Evolutionary conservation across 1,139 yeast genomes (phyloP), one percentile per base, ranked within the genome.

Genomic region (Pichia sp.): DNA sequence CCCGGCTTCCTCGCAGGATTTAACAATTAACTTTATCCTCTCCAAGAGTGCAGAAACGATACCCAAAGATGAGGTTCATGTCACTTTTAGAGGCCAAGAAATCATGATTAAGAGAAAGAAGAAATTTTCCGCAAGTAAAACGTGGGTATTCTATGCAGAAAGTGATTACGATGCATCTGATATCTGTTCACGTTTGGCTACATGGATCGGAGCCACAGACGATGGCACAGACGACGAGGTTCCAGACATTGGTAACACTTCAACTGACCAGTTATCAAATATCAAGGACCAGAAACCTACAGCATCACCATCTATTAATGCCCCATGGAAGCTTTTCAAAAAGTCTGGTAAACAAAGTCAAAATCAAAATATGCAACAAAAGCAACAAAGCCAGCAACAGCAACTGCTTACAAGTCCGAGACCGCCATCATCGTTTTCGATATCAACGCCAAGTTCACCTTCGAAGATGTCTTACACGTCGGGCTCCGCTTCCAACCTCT

Each of bases 111-210:
- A 47, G 10, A 48, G 48, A 22, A 52, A 44, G 30, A 49, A 53
- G 35, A 52, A 49, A 24, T 44, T 47, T 13, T 42, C 50, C 16
- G 45, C 55, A 3, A 47, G 39, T 36, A 53, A 48, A 33, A 37
- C 71, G 67, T 18, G 83, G 55, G 72, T 78, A 35, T 69, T 87
- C 42, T 86, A 94, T 59, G 86, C 94, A 3, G 96, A 87, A 55
- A 74, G 82, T 2, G 85, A 82, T 36, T 68, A 65, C 23, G 95
- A 86, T 50, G 72, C 95, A 37, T 94, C 84, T 48, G 68, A 68
- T 5, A 17, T 44, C 84, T 96, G 96, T 73, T 81, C 20, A 66
- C 73, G 2, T 60, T 82, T 45, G 3, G 31, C 18, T 14, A 16
- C 21, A 6, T 44, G 46, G 48, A 24, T 40, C 5, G 38, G 33